Evolutionary conservation across 2,329 filamentous ascomycete species (phyloP), one percentile per base, ranked within the genome.

Genomic region (Colletotrichum tropicicola): DNA sequence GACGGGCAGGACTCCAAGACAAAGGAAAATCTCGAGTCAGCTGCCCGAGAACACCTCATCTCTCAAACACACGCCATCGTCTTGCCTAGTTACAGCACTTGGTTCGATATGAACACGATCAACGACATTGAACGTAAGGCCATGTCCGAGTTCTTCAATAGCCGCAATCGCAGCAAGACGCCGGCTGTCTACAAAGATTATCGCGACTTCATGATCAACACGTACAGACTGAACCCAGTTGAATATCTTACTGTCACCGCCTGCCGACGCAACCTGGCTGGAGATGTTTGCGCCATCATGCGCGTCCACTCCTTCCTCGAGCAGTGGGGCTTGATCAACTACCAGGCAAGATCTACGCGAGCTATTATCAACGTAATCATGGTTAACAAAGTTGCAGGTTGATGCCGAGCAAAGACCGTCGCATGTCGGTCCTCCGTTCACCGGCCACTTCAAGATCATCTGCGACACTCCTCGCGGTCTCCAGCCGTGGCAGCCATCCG

Each of bases 141-240:
- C 7, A 86, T 99, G 70, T 94, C 95, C 19, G 96, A 99, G 77
- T 99, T 98, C 81, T 99, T 99, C 87, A 99, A 99, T 82, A 95
- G 90, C 78, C 89, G 96, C 65, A 99, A 99, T 80, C 91, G 96
- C 73, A 98, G 96, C 89, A 99, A 99, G 82, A 99, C 96, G 0
- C 92, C 94, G 1, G 91, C 94, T 51, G 93, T 98, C 21, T 99
- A 99, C 84, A 98, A 98, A 80, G 96, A 99, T 76, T 99, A 99
- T 79, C 91, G 96, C 71, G 96, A 99, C 75, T 99, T 99, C 76
- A 99, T 99, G 96, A 94, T 99, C 82, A 99, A 99, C 82, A 98
- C 96, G 13, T 99, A 99, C 80, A 91, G 96, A 37, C 83, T 99
- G 60, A 99, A 98, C 75, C 96, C 96, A 5, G 87, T 94, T 57